Conservation (phyloP, 2,329 filamentous ascomycete species). For the Pyrenophora tritici-repentis region DNA sequence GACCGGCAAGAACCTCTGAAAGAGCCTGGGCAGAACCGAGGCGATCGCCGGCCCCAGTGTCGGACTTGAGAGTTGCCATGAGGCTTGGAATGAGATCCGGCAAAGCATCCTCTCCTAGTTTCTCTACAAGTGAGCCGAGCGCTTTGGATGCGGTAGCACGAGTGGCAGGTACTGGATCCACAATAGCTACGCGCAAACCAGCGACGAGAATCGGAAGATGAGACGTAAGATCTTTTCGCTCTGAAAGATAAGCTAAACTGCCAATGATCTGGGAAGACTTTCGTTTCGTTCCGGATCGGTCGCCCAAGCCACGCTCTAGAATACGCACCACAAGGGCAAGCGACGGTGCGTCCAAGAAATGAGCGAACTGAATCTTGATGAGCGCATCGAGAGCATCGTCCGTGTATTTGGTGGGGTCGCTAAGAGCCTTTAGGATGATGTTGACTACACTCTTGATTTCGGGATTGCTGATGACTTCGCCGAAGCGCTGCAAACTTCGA, state of each 20-base stretch:
- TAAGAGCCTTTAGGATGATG: slow-evolving; percentile 92
- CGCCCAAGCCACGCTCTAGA: slow-evolving; percentile 85
- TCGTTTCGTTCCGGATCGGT: slow-evolving; percentile 91
- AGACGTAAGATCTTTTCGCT: slow-evolving; percentile 88
- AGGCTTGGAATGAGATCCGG: slow-evolving; percentile 96
- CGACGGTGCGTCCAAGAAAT: slow-evolving; percentile 97
- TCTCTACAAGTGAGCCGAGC: slow-evolving; percentile 94
- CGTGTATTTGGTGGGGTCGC: slow-evolving; percentile 95
- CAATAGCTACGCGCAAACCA: slow-evolving; percentile 83
- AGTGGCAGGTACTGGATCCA: slow-evolving; percentile 95
- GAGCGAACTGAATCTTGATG: slow-evolving; percentile 97
- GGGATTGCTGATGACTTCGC: slow-evolving; percentile 97
- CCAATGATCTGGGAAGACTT: slow-evolving; percentile 98
- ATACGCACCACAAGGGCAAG: slow-evolving; percentile 94
- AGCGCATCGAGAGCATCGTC: slow-evolving; percentile 91
- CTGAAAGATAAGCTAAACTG: slow-evolving; percentile 93
- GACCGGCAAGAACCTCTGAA: slow-evolving; percentile 90
- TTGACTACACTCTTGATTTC: slow-evolving; percentile 93
- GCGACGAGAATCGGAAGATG: slow-evolving; percentile 92
- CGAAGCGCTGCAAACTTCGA: slow-evolving; percentile 94
- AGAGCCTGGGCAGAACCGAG: slow-evolving; percentile 95
- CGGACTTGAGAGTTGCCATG: slow-evolving; percentile 96
- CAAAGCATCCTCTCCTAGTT: slow-evolving; percentile 93
- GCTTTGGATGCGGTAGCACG: slow-evolving; percentile 95
- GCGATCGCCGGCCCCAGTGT: slow-evolving; percentile 93